These are phyloP conservation scores for Fraxinus latifolia DNA, from an alignment of 305 asterid genomes.

Conservation along the genomic window DNA sequence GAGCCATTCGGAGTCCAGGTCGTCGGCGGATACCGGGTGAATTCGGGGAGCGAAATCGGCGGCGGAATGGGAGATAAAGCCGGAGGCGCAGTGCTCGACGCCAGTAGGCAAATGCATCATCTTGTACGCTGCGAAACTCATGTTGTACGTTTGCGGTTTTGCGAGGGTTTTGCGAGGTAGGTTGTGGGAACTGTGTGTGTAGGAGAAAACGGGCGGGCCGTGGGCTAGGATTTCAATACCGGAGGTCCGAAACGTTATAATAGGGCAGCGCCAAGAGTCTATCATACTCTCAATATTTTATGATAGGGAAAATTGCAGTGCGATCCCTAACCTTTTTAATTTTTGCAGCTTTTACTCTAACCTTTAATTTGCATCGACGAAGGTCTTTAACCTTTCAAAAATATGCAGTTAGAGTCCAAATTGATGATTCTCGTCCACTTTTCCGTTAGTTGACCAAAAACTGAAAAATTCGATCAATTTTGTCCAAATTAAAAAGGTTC, in stretches of 20 bases:
- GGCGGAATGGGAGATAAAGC: slow-evolving; percentile 71
- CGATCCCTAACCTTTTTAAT: no score
- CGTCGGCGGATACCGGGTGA: slow-evolving; percentile 46
- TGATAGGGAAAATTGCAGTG: no score
- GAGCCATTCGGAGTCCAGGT: slow-evolving; percentile 63
- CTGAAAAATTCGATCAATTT: no score
- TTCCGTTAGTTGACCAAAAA: no score
- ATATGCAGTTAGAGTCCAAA: no score
- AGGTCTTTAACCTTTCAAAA: no score
- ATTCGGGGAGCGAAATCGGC: slow-evolving; percentile 51
- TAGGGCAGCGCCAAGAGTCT: not conserved
- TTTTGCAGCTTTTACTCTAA: no score
- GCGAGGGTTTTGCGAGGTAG: slow-evolving; percentile 10
- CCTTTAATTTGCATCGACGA: no score
- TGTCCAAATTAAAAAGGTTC: no score
- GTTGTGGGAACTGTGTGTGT: not conserved
- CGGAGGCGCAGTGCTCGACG: slow-evolving; percentile 81
- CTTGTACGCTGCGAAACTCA: slow-evolving; percentile 90
- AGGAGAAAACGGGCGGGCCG: not conserved
- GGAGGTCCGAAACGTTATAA: not conserved
- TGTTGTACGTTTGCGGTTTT: slow-evolving; percentile 28
- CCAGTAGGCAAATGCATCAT: slow-evolving; percentile 89
- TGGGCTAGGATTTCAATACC: slow-evolving; percentile 36
- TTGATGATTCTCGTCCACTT: no score
- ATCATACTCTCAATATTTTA: no score